Evolutionary conservation across 208 protist genomes (phyloP).

Genomic region (Trypanosoma platydactyli): DNA sequence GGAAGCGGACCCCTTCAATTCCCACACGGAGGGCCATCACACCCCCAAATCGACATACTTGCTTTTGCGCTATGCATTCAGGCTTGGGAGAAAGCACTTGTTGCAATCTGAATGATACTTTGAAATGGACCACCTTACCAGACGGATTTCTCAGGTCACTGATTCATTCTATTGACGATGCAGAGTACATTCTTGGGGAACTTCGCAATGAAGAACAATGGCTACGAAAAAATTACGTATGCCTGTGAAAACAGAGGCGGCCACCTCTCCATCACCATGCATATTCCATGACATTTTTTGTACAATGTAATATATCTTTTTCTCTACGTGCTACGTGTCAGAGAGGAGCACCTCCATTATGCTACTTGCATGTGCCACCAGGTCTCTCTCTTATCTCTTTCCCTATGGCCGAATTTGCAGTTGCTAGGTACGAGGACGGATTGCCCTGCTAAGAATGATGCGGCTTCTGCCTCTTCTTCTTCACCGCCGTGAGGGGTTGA

Average conservation of each 20-base stretch:
- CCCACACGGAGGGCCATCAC: background rate
- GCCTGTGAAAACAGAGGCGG: background rate
- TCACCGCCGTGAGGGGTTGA: background rate
- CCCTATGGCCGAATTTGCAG: background rate
- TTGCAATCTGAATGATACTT: background rate
- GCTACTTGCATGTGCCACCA: too few species aligned
- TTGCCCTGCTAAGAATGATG: background rate
- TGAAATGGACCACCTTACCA: constrained; percentile 30
- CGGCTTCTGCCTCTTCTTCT: background rate
- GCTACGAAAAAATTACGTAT: constrained; percentile 3
- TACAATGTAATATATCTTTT: too few species aligned
- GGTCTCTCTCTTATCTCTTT: constrained; percentile 1
- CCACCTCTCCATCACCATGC: too few species aligned
- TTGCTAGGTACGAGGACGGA: background rate
- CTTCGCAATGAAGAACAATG: constrained; percentile 31
- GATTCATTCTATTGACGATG: constrained; percentile 34
- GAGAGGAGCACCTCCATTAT: too few species aligned
- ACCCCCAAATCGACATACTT: constrained; percentile 2
- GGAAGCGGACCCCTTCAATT: background rate
- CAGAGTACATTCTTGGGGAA: constrained; percentile 27
- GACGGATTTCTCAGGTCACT: constrained; percentile 12
- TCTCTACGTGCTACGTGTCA: too few species aligned
- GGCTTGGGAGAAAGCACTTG: background rate
- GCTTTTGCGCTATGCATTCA: constrained; percentile 12
- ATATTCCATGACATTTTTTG: background rate